Evolutionary conservation across 2,329 filamentous ascomycete genomes (phyloP), one percentile per base, ranked within the genome.

Genomic region (Sporothrix pallida): DNA sequence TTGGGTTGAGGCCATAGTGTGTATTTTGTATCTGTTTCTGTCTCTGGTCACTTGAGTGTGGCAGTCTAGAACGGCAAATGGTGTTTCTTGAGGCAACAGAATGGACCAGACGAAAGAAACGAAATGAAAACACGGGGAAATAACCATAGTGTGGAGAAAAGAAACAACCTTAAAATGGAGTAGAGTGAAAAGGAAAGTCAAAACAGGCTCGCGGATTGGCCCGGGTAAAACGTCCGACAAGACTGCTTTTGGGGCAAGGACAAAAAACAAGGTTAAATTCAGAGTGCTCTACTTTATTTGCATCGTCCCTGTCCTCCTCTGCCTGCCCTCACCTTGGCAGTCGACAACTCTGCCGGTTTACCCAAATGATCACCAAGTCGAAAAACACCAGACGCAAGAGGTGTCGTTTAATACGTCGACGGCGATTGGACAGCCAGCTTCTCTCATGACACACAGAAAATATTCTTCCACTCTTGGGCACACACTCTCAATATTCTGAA

Each of bases 21-120:
- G 23, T 26, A 1, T 13, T 13, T 17, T 26, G 23, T 60, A 37
- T 37, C 26, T 37, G 7, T 37, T 37, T 37, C 4, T 37, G 31
- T 37, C 31, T 37, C 3, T 37, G 31, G 31, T 31, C 31, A 31
- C 31, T 31, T 31, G 31, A 31, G 31, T 5, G 31, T 37, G 31
- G 31, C 31, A 63, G 58, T 63, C 58, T 42, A 63, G 31, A 63
- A 44, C 62, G 60, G 62, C 62, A 65, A 42, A 67, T 67, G n/a
- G n/a, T n/a, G n/a, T n/a, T n/a, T n/a, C n/a, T n/a, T n/a, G n/a
- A n/a, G n/a, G n/a, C n/a, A n/a, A 37, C 4, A 37, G 31, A 37
- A 37, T 37, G 31, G 31, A 37, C 31, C 31, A 37, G 31, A 37
- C 31, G 31, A 37, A 15, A 7, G 12, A 60, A 56, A 62, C 17